These are phyloP conservation scores for Saccharomycopsis javanensis DNA, from an alignment of 805 yeast species.

Conservation along the genomic window DNA sequence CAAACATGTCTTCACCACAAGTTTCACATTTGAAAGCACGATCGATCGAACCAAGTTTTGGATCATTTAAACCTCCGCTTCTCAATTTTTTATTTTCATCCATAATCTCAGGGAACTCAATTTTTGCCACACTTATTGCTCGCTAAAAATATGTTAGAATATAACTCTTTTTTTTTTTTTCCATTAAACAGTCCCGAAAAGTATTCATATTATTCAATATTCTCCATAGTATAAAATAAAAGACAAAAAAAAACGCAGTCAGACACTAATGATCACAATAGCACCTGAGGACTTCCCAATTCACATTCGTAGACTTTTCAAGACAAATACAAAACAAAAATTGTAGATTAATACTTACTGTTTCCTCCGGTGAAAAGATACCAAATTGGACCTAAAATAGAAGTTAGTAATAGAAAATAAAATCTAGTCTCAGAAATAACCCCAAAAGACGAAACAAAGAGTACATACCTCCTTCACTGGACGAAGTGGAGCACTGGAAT, in stretches of 20 bases:
- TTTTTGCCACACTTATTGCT: conserved; percentile 95
- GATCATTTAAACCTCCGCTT: conserved; percentile 95
- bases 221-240: no score
- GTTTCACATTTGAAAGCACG: conserved; percentile 97
- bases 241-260: no score
- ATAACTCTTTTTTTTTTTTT: neutral
- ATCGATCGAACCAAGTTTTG: conserved; percentile 93
- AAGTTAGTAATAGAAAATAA: conserved; percentile 13
- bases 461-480: conserved; percentile 82
- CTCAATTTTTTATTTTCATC: conserved; percentile 94
- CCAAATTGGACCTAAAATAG: conserved; percentile 77
- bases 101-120: conserved; percentile 99
- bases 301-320: neutral
- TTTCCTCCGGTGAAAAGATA: conserved; percentile 93
- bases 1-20: conserved; percentile 98
- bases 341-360: conserved; percentile 31
- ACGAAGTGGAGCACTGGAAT: conserved; percentile 97
- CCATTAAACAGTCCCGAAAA: no score
- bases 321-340: neutral
- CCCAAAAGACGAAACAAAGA: neutral
- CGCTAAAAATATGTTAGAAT: conserved; percentile 33
- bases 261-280: neutral
- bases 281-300: neutral
- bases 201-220: no score
- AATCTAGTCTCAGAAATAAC: conserved; percentile 10